Percentiles rank a stretch among this genome's conserved stretches.
These are phyloP conservation scores for Pseudogymnoascus destructans DNA, from an alignment of 2,329 filamentous ascomycete species.

Conservation along the genomic window DNA sequence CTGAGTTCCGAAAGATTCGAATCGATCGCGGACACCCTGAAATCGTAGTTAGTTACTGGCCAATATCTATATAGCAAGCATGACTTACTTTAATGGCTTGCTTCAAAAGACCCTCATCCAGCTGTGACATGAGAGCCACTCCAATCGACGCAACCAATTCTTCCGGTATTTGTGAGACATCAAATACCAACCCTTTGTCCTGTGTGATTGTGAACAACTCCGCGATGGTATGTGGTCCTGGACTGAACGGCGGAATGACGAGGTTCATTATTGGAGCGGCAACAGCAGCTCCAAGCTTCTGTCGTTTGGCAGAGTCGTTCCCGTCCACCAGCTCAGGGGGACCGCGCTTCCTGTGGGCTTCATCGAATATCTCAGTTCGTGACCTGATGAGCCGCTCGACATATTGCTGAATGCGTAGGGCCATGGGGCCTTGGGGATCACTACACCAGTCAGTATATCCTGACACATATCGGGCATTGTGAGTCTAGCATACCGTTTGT, in stretches of 20 bases:
- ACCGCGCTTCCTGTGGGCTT: constrained; percentile 63
- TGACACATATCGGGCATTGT: not conserved
- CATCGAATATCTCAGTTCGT: constrained; percentile 67
- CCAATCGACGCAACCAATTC: constrained; percentile 68
- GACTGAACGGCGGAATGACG: constrained; percentile 56
- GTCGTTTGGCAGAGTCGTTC: constrained; percentile 67
- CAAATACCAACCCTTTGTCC: constrained; percentile 35
- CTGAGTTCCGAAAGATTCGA: constrained; percentile 24
- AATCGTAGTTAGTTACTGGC: constrained; percentile 15
- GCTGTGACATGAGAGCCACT: constrained; percentile 60
- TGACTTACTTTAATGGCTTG: constrained; percentile 57
- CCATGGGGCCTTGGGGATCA: constrained; percentile 65
- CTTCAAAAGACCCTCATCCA: constrained; percentile 56
- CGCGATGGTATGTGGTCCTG: constrained; percentile 64
- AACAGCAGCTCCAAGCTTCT: constrained; percentile 48
- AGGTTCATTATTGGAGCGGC: constrained; percentile 27
- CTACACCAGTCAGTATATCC: constrained; percentile 32
- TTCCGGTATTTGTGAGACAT: constrained; percentile 65
- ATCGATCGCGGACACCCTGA: constrained; percentile 40
- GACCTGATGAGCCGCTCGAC: constrained; percentile 70
- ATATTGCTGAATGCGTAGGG: constrained; percentile 71
- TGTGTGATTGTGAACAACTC: constrained; percentile 78
- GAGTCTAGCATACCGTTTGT: constrained; percentile 50
- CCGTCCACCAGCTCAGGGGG: constrained; percentile 57
- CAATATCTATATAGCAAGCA: not conserved